Evolutionary conservation across 2,329 filamentous ascomycete genomes (phyloP), one percentile per base, ranked within the genome.

Genomic region (Fusarium neocosmosporiellum): DNA sequence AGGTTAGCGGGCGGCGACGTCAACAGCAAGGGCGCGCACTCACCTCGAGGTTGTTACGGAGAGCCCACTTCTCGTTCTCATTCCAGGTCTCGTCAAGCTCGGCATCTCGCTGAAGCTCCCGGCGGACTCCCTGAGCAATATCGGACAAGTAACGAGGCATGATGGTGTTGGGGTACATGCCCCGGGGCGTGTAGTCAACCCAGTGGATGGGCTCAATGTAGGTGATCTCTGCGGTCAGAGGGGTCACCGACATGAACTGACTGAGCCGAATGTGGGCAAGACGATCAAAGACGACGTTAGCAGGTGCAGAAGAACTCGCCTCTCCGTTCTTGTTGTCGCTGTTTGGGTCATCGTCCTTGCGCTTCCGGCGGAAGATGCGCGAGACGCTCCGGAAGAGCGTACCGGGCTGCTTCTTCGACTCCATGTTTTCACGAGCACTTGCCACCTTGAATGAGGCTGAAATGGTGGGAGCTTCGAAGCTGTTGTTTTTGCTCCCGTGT

Each of bases 31-130:
- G 0, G 2, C 13, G 2, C 13, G 8, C 6, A 27, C 20, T 22
- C 24, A 73, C 75, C 59, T 78, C 69, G 8, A 60, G 18, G 14
- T 75, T 74, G 16, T 76, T 50, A 6, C 24, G 16, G 3, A 50
- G 24, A 1, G 46, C 24, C 46, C 46, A 50, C 3, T 11, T 11
- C 46, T 50, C 27, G 27, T 7, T 13, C 46, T 50, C 11, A 7
- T 29, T 50, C 27, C 18, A 50, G 18, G 24, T 50, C 4, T 48
- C 43, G 3, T 29, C 16, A 27, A 31, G 18, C 9, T 50, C 10
- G 6, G 4, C 46, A 5, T 48, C 43, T 10, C 18, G 18, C 22
- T 48, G 24, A 9, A 29, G 9, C 46, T 50, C 6, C 5, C 7
- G 5, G 18, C 46, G 46, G 13, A n/a, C 18, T 1, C n/a, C 27